Conservation (phyloP, 148 eudicot genomes). For the Diospyros kaki region DNA sequence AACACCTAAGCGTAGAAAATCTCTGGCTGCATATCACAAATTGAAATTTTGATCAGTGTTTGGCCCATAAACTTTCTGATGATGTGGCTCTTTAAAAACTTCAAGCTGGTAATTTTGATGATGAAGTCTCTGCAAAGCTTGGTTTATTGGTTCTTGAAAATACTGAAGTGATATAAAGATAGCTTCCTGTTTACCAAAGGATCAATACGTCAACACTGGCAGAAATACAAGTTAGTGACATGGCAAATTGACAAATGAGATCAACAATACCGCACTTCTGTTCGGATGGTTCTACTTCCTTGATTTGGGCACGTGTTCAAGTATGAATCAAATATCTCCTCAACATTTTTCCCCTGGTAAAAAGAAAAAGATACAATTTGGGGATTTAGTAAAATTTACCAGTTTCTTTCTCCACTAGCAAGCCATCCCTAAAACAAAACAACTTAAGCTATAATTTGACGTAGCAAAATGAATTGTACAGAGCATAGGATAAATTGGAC, state of each 20-base stretch:
- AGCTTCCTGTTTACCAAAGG: slow-evolving; percentile 65
- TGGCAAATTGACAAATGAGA: not conserved
- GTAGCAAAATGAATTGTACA: not conserved
- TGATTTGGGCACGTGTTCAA: slow-evolving; percentile 86
- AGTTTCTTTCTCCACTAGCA: too few species aligned
- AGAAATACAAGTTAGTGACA: not conserved
- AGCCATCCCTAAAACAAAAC: too few species aligned
- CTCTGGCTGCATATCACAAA: too few species aligned
- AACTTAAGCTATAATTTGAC: too few species aligned
- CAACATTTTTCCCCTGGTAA: slow-evolving; percentile 61
- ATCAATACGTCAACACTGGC: not conserved
- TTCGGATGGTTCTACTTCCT: slow-evolving; percentile 95
- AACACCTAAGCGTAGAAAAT: too few species aligned
- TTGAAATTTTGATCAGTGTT: too few species aligned
- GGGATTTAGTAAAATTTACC: too few species aligned
- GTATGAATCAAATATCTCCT: slow-evolving; percentile 59
- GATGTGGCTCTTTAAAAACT: not conserved
- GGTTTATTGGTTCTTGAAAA: slow-evolving; percentile 83
- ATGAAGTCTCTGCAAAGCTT: slow-evolving; percentile 32
- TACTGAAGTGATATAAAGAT: slow-evolving; percentile 86
- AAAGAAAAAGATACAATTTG: not conserved
- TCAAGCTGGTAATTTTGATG: not conserved
- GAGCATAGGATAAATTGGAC: not conserved
- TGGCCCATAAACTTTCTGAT: too few species aligned
- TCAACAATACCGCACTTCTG: slow-evolving; percentile 57